phyloP scores from a whole-genome alignment of 805 yeast genomes.

The Candida chauliodis region DNA sequence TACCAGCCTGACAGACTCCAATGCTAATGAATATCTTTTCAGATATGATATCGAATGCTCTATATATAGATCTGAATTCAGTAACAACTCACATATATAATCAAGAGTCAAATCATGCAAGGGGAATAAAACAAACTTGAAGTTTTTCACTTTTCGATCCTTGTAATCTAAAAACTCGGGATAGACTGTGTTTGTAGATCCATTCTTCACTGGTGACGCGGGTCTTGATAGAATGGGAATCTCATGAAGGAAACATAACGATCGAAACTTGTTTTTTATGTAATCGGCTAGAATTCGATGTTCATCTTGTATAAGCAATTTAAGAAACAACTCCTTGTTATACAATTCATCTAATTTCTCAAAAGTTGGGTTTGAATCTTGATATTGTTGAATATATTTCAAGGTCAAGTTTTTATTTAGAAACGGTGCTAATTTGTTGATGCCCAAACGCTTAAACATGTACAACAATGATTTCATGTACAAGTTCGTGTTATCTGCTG shows the following conservation, averaged over 20 bases:
- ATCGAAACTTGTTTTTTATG: slow-evolving; percentile 58
- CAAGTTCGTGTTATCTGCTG: slow-evolving; percentile 52
- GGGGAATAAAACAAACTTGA: slow-evolving; percentile 21
- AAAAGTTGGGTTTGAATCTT: neutral
- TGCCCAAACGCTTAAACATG: slow-evolving; percentile 49
- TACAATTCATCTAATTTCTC: slow-evolving; percentile 54
- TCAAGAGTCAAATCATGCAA: slow-evolving; percentile 14
- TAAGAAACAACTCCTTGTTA: slow-evolving; percentile 44
- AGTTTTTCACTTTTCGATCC: slow-evolving; percentile 18
- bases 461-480: slow-evolving; percentile 59
- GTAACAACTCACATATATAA: slow-evolving; percentile 24
- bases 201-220: slow-evolving; percentile 17
- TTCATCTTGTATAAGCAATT: slow-evolving; percentile 47
- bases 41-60: slow-evolving; percentile 49
- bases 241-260: slow-evolving; percentile 53
- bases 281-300: slow-evolving; percentile 66
- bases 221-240: slow-evolving; percentile 35
- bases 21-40: slow-evolving; percentile 38
- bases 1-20: slow-evolving; percentile 20
- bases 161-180: slow-evolving; percentile 18
- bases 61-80: slow-evolving; percentile 48
- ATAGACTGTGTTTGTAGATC: slow-evolving; percentile 9
- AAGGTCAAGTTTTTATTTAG: slow-evolving; percentile 17
- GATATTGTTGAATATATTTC: slow-evolving; percentile 12
- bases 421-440: slow-evolving; percentile 43